phyloP scores from a whole-genome alignment of 2,329 filamentous ascomycete genomes.

The Trichoderma semiorbis region DNA sequence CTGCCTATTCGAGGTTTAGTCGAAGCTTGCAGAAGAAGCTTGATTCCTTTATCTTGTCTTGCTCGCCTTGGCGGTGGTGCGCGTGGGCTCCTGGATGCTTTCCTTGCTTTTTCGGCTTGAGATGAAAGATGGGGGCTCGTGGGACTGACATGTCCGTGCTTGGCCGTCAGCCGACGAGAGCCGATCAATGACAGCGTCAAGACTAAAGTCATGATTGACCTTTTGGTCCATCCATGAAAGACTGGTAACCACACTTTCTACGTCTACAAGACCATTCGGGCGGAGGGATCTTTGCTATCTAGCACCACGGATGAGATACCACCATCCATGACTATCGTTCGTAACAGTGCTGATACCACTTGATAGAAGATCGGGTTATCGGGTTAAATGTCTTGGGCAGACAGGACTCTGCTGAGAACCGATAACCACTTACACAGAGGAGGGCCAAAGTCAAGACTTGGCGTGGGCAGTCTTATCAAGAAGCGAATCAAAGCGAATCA shows the following conservation, averaged over 20 bases:
- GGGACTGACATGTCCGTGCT: background rate
- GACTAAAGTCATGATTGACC: background rate
- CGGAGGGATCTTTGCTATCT: background rate
- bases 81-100: background rate
- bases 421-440: background rate
- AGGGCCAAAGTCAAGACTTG: background rate
- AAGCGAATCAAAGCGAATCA: no score
- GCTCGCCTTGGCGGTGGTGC: background rate
- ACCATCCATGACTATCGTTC: background rate
- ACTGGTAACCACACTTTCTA: background rate
- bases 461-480: background rate
- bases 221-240: background rate
- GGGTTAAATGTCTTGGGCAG: background rate
- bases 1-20: background rate
- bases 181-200: background rate
- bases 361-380: background rate
- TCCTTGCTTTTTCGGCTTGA: background rate
- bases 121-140: background rate
- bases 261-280: background rate
- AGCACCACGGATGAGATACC: background rate
- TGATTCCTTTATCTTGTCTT: background rate
- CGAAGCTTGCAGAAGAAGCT: background rate
- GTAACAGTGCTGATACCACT: background rate
- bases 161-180: background rate
- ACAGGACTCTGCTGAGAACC: background rate